Evolutionary conservation across 768 basidiomycete species (phyloP), one percentile per base, ranked within the genome.

Genomic region (Saitozyma sp.): DNA sequence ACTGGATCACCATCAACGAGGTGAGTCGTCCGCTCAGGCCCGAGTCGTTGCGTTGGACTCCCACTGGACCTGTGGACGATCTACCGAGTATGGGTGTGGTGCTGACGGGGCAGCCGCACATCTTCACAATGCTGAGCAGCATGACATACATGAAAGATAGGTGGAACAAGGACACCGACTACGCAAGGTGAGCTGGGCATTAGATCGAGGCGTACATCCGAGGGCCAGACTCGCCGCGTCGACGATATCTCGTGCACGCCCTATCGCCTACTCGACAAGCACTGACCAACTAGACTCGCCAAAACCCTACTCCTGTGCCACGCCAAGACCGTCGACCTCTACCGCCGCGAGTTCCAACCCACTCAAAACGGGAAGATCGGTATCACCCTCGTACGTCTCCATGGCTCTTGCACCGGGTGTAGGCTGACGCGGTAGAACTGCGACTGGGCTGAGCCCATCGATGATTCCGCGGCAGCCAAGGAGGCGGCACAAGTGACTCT

Each of bases 1-100:
- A 71, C 55, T 77, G 75, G 75, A 65, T 77, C 52, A 77, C 75
- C 9, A 59, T 73, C 58, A 77, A 77, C 55, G 75, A 77, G 65
- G 69, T 65, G 52, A 48, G 29, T 29, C 29, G 5, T 2, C 5
- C 5, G 29, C 5, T 5, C 5, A 2, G 29, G 29, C 29, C 29
- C 2, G 29, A 29, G 2, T 29, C 29, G 2, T 29, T 29, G 29
- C 2, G 29, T 5, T 29, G 29, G 29, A 5, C 5, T 5, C 5
- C 29, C 29, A 29, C 29, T 29, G 29, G 29, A 29, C 29, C 29
- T 29, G 5, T 29, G 29, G 29, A 29, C 5, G 29, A 5, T 61
- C 54, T 40, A 14, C 19, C n/a, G 41, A 53, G 14, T 41, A 9
- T 9, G 56, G 42, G 1, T 19, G 42, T 52, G 14, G 43, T 37